Conservation (phyloP, 1,284 basidiomycete species). For the Apiotrichum mycotoxinovorans region DNA sequence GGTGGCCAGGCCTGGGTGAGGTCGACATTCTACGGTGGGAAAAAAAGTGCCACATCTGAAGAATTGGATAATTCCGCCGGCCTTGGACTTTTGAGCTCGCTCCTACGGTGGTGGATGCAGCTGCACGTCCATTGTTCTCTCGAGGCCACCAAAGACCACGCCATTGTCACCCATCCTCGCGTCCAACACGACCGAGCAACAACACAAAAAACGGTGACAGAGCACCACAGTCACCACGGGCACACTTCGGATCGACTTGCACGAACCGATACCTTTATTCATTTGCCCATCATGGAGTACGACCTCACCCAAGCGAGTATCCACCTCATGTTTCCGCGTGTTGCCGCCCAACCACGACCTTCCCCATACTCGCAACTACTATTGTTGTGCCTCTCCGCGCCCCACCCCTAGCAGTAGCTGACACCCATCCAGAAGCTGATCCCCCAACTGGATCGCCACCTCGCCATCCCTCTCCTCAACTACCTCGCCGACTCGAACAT, state of each 20-base stretch:
- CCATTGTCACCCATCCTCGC: slow-evolving; percentile 12
- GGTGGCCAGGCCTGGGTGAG: background rate
- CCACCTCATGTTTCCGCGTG: background rate
- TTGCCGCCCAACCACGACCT: background rate
- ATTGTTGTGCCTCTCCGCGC: background rate
- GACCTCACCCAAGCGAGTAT: slow-evolving; percentile 64
- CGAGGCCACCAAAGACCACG: slow-evolving; percentile 1
- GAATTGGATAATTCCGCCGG: background rate
- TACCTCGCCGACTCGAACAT: slow-evolving; percentile 63
- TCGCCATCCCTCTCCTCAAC: slow-evolving; percentile 84
- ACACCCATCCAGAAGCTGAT: slow-evolving; percentile 68
- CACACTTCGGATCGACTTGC: slow-evolving; percentile 1
- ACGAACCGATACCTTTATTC: background rate
- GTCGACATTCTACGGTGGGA: background rate
- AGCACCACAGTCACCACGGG: background rate
- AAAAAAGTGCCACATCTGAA: slow-evolving; percentile 1
- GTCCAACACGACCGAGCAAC: slow-evolving; percentile 13
- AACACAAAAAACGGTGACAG: slow-evolving; percentile 9
- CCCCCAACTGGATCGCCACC: slow-evolving; percentile 88
- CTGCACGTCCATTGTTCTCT: slow-evolving; percentile 1
- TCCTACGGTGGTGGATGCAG: background rate
- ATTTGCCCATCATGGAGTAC: slow-evolving; percentile 62
- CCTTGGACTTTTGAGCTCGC: background rate
- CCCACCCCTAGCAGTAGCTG: background rate
- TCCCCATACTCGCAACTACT: background rate